phyloP scores from a whole-genome alignment of 176 grass and related monocot species.

The Carex myosuroides region DNA sequence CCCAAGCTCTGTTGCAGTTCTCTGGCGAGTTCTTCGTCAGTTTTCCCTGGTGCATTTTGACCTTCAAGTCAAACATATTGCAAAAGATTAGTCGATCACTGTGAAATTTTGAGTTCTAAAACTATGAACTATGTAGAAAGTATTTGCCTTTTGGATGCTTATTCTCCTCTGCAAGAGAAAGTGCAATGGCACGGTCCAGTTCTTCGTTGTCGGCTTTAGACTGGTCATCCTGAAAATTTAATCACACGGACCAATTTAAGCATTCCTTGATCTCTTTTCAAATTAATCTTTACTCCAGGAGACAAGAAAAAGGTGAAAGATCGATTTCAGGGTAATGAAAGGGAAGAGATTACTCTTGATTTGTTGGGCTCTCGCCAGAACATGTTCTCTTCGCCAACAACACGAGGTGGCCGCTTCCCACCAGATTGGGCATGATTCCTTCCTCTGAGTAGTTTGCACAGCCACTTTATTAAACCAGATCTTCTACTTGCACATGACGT shows the following conservation, averaged over 20 bases:
- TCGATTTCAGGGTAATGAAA: background rate
- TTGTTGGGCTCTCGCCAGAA: conserved; percentile 51
- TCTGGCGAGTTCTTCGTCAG: conserved; percentile 61
- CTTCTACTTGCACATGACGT: conserved; percentile 40
- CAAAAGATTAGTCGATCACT: background rate
- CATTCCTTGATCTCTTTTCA: background rate
- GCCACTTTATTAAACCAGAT: conserved; percentile 91
- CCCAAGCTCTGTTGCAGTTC: conserved; percentile 65
- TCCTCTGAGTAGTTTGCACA: conserved; percentile 76
- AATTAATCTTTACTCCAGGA: background rate
- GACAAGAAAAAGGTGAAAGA: conserved; percentile 6
- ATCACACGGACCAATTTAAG: conserved; percentile 13
- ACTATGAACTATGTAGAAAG: background rate
- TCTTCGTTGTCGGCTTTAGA: conserved; percentile 73
- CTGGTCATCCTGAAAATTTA: conserved; percentile 52
- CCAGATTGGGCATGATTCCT: conserved; percentile 34
- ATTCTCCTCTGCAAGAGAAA: conserved; percentile 69
- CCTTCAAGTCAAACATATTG: conserved; percentile 29
- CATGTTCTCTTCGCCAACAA: conserved; percentile 46
- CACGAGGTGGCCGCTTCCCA: conserved; percentile 37
- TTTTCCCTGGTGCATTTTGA: conserved; percentile 41
- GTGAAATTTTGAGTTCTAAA: background rate
- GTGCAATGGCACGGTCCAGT: conserved; percentile 65
- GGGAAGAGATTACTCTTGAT: conserved; percentile 46
- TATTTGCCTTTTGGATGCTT: conserved; percentile 57